Evolutionary conservation across 2,329 filamentous ascomycete genomes (phyloP), one percentile per base, ranked within the genome.

Genomic region (Hymenoscyphus fraxineus): DNA sequence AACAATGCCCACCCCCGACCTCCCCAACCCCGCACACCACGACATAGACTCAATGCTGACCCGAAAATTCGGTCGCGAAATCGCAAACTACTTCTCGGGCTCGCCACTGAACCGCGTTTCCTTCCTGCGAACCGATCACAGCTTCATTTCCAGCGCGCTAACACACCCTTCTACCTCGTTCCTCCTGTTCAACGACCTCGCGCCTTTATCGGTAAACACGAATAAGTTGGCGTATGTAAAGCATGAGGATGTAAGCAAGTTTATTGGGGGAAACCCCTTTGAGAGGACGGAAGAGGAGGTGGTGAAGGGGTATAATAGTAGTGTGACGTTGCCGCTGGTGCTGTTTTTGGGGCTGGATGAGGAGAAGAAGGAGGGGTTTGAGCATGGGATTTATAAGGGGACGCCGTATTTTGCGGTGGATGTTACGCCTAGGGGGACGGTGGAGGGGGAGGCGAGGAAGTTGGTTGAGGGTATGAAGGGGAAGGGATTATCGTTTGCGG

Each of bases 401-500:
- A 83, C 84, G 59, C 93, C 95, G 1, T 96, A 88, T 78, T 99
- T 98, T 75, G 94, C 93, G 1, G 77, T 99, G 13, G 95, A 98
- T 75, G 84, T 97, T 22, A 96, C 93, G 2, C 89, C 92, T 0
- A 86, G 83, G 67, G 88, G 85, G 1, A 80, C 80, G 3, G 79
- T 87, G 41, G 85, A 84, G 64, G 85, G 88, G 2, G 84, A 84
- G 55, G 88, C 88, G 0, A 84, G 85, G 64, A 79, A 79, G 35
- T 79, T 93, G 6, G 82, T 90, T 40, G 79, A 84, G 63, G 78
- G 77, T 2, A 77, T 88, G 68, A 84, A 90, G 73, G 84, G 82
- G 64, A 80, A 80, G 58, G 91, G 89, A 0, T 74, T 88, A 22
- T 80, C 81, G 0, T 91, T 97, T 68, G 83, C 88, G 44, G 82